Conservation (phyloP, 805 yeast genomes). For the Ogataea zsoltii region DNA sequence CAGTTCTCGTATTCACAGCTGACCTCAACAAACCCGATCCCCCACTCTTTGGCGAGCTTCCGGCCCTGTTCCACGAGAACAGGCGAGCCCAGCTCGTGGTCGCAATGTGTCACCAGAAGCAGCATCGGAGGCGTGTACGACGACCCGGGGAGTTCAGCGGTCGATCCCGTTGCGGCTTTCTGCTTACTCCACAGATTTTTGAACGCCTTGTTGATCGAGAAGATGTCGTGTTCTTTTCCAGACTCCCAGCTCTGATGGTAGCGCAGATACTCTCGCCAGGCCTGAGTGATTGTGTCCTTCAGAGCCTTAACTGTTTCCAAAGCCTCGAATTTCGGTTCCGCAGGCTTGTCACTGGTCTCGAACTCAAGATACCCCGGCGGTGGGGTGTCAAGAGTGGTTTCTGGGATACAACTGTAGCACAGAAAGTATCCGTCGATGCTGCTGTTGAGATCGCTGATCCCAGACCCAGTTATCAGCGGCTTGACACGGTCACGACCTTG, state of each 20-base stretch:
- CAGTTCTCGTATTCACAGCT: conserved; percentile 48
- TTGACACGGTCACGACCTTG: conserved; percentile 44
- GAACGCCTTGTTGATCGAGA: conserved; percentile 57
- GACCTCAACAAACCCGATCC: conserved; percentile 62
- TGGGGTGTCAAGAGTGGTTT: conserved; percentile 34
- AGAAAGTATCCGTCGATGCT: conserved; percentile 72
- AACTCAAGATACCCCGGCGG: conserved; percentile 54
- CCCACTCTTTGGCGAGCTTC: conserved; percentile 59
- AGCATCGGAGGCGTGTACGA: conserved; percentile 57
- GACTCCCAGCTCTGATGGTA: conserved; percentile 58
- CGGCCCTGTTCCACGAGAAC: conserved; percentile 57
- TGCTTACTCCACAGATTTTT: conserved; percentile 54
- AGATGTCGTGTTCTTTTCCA: conserved; percentile 69
- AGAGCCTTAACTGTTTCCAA: conserved; percentile 46
- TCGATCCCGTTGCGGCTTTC: background rate
- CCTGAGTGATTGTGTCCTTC: conserved; percentile 61
- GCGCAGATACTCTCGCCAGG: conserved; percentile 67
- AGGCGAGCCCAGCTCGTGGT: conserved; percentile 61
- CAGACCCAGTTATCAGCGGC: conserved; percentile 73
- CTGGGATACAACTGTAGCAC: conserved; percentile 70
- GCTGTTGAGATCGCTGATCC: conserved; percentile 77
- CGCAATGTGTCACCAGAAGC: conserved; percentile 63
- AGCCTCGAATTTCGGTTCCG: conserved; percentile 12
- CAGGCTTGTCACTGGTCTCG: conserved; percentile 2
- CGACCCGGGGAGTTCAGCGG: background rate